These are phyloP conservation scores for Monosporascus ibericus DNA, from an alignment of 2,329 filamentous ascomycete genomes.

Conservation along the genomic window DNA sequence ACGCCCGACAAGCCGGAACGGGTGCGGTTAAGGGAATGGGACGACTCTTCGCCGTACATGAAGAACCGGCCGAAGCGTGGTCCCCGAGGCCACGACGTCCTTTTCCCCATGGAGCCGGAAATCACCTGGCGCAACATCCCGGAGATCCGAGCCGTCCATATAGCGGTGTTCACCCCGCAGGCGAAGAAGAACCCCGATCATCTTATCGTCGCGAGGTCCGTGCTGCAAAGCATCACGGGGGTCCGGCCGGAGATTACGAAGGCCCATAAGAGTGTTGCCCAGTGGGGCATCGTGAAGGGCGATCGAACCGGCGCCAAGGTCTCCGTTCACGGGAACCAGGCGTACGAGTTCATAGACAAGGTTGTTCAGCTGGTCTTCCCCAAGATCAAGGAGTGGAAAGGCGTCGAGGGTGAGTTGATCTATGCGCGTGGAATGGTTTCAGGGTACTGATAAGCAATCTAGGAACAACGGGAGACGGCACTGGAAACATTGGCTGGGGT, in stretches of 20 bases:
- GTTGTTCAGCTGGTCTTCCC: slow-evolving; percentile 85
- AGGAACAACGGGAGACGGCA: slow-evolving; percentile 70
- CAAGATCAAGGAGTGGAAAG: slow-evolving; percentile 92
- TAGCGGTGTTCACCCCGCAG: slow-evolving; percentile 69
- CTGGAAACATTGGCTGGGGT: slow-evolving; percentile 82
- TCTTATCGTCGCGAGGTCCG: slow-evolving; percentile 76
- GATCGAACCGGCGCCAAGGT: slow-evolving; percentile 71
- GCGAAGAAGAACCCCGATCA: slow-evolving; percentile 66
- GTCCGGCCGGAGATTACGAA: slow-evolving; percentile 64
- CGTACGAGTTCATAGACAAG: slow-evolving; percentile 88
- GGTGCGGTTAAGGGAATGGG: slow-evolving; percentile 76
- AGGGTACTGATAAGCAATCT: slow-evolving; percentile 4
- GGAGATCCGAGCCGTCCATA: slow-evolving; percentile 69
- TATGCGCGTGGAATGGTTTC: background rate
- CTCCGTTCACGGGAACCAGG: slow-evolving; percentile 70
- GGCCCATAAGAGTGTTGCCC: slow-evolving; percentile 62
- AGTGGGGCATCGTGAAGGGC: slow-evolving; percentile 69
- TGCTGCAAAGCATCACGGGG: slow-evolving; percentile 80
- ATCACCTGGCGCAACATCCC: slow-evolving; percentile 83
- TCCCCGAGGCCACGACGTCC: slow-evolving; percentile 69
- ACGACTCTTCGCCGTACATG: slow-evolving; percentile 88
- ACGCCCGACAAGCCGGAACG: slow-evolving; percentile 46
- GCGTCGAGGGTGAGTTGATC: slow-evolving; percentile 40
- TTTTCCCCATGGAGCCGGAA: slow-evolving; percentile 66
- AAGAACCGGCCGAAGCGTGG: slow-evolving; percentile 81